phyloP scores from a whole-genome alignment of 2,329 filamentous ascomycete genomes.

The Hirsutella rhossiliensis region DNA sequence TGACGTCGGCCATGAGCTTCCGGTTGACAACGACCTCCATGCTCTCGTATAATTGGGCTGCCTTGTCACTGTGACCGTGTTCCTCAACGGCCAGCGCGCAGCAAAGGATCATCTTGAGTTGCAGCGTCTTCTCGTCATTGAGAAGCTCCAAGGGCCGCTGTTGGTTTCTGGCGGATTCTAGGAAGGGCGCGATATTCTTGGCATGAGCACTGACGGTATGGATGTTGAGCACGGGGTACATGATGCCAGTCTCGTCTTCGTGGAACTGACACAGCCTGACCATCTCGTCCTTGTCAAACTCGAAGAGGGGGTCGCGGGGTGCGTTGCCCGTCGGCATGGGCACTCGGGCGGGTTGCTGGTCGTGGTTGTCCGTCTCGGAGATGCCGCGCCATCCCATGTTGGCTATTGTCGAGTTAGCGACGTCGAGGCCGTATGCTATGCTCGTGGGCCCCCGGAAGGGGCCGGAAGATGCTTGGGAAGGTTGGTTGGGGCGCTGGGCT shows the following conservation, averaged over 20 bases:
- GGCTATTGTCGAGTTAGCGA: conserved; percentile 76
- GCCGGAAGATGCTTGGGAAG: conserved; percentile 39
- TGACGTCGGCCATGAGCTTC: conserved; percentile 43
- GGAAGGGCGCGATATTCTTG: conserved; percentile 56
- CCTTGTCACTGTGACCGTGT: conserved; percentile 65
- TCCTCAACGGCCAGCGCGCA: conserved; percentile 67
- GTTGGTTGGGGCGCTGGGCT: conserved; percentile 27
- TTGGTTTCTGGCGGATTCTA: conserved; percentile 39
- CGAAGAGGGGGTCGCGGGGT: conserved; percentile 63
- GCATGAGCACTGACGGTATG: conserved; percentile 59
- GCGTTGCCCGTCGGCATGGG: conserved; percentile 21
- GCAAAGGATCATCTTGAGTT: conserved; percentile 76
- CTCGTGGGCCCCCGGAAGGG: conserved; percentile 79
- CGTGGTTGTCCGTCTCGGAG: conserved; percentile 50
- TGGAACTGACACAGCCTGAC: conserved; percentile 66
- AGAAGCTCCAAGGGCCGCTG: conserved; percentile 24
- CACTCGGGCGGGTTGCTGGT: conserved; percentile 13
- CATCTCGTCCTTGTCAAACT: conserved; percentile 67
- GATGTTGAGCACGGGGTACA: conserved; percentile 81
- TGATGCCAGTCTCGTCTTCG: conserved; percentile 81
- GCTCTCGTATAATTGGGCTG: conserved; percentile 60
- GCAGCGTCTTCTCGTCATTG: conserved; percentile 44
- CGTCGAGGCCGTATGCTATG: conserved; percentile 71
- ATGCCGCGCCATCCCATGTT: conserved; percentile 74
- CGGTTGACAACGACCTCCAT: conserved; percentile 61